phyloP scores from a whole-genome alignment of 2,329 filamentous ascomycete genomes.

The Cladosporium sp. region DNA sequence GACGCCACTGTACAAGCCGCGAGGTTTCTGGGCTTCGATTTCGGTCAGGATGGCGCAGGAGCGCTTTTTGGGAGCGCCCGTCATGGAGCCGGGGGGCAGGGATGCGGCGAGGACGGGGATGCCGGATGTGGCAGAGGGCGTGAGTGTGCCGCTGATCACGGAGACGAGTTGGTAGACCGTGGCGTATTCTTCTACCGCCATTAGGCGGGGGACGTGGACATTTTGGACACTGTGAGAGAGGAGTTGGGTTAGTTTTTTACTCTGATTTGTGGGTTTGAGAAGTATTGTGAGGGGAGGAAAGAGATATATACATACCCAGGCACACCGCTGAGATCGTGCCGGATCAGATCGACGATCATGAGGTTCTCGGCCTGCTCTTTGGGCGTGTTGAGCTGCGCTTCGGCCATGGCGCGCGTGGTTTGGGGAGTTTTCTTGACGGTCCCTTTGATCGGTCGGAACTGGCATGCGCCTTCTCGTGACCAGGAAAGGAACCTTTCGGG shows the following conservation, averaged over 20 bases:
- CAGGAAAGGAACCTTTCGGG: conserved; percentile 84
- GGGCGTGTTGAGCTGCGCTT: conserved; percentile 66
- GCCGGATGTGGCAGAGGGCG: conserved; percentile 49
- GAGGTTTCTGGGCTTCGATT: conserved; percentile 60
- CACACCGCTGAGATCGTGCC: conserved; percentile 86
- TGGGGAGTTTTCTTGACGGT: conserved; percentile 75
- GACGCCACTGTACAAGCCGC: conserved; percentile 82
- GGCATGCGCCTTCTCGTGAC: conserved; percentile 57
- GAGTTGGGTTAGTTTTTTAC: background rate
- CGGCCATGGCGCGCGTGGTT: conserved; percentile 69
- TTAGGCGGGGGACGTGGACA: conserved; percentile 71
- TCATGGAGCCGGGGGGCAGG: conserved; percentile 92
- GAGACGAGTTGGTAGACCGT: conserved; percentile 91
- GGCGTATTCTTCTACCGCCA: conserved; percentile 86
- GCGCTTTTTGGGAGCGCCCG: conserved; percentile 89
- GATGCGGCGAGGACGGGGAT: conserved; percentile 72
- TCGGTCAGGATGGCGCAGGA: conserved; percentile 76
- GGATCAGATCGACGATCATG: conserved; percentile 97
- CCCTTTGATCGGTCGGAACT: conserved; percentile 93
- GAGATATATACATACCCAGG: conserved; percentile 57
- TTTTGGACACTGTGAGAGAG: conserved; percentile 32
- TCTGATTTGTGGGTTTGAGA: background rate
- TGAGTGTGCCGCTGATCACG: conserved; percentile 68
- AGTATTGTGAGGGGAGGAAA: background rate
- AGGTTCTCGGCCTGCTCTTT: conserved; percentile 96